Conservation (phyloP, 75 land plant species). For the Pinus albicaulis region DNA sequence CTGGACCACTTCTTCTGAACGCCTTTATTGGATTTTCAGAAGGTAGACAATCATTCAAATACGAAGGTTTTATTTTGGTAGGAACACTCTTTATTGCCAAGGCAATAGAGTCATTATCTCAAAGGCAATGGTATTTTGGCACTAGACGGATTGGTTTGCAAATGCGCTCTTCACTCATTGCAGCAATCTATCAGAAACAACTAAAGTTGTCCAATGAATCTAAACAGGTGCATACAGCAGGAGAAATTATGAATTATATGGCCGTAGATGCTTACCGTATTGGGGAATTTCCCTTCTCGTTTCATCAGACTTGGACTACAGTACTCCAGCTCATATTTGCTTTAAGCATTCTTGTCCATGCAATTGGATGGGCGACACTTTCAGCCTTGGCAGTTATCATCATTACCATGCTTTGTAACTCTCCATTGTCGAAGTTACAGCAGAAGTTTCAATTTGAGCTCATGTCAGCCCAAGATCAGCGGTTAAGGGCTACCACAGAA, state of each 20-base stretch:
- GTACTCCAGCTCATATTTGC: conserved; percentile 56
- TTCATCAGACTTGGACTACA: conserved; percentile 57
- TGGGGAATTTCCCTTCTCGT: conserved; percentile 43
- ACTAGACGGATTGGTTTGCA: conserved; percentile 17
- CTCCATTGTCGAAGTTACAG: conserved; percentile 48
- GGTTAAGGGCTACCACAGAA: conserved; percentile 70
- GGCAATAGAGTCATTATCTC: conserved; percentile 15
- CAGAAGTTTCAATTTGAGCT: conserved; percentile 49
- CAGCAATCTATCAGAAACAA: conserved; percentile 23
- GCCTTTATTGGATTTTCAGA: conserved; percentile 41
- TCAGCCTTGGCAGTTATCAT: conserved; percentile 44
- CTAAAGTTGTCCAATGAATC: conserved; percentile 21
- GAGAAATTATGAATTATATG: conserved; percentile 55
- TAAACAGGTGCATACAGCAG: conserved; percentile 25
- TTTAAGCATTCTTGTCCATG: conserved; percentile 47
- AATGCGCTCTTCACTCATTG: conserved; percentile 12
- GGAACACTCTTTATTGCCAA: conserved; percentile 26
- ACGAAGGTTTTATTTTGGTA: conserved; percentile 34
- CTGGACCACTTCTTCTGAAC: conserved; percentile 39
- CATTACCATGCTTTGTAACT: conserved; percentile 55
- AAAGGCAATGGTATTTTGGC: conserved; percentile 28
- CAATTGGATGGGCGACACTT: conserved; percentile 43
- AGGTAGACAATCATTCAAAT: conserved; percentile 28
- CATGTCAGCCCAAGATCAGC: conserved; percentile 68
- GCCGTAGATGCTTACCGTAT: conserved; percentile 66